A percentile compares a stretch with the other conserved stretches of the same genome.
Conservation (phyloP, 2,329 filamentous ascomycete species). For the Microdochium nivale region DNA sequence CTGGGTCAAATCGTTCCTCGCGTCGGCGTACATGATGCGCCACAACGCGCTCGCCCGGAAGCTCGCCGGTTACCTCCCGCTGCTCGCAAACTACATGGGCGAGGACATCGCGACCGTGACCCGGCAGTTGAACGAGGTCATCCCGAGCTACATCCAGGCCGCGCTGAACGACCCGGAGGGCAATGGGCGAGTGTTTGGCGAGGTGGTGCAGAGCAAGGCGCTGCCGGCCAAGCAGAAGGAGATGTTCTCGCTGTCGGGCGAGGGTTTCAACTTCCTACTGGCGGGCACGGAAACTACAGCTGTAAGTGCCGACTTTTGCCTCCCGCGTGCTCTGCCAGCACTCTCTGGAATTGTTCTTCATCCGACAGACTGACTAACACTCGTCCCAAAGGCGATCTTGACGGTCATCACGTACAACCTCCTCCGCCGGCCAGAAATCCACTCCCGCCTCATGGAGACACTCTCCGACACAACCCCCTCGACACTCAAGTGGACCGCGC, state of each 20-base stretch:
- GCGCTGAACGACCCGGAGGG: conserved; percentile 19
- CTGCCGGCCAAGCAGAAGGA: conserved; percentile 25
- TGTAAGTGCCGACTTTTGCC: conserved; percentile 13
- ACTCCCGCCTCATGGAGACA: conserved; percentile 24
- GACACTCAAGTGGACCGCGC: conserved; percentile 7
- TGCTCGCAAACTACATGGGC: conserved; percentile 10
- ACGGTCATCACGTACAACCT: conserved; percentile 22
- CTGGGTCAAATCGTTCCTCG: conserved; percentile 11
- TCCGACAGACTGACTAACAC: too few species aligned
- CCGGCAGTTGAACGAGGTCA: conserved; percentile 6
- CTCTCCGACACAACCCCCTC: conserved; percentile 21
- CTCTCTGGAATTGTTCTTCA: conserved; percentile 16
- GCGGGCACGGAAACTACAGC: conserved; percentile 31
- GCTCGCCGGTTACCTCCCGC: conserved; percentile 9
- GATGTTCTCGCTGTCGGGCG: conserved; percentile 23
- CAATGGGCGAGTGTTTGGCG: conserved; percentile 26
- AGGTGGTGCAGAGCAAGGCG: conserved; percentile 19
- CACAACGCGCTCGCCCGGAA: conserved; percentile 9
- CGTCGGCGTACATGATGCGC: conserved; percentile 12
- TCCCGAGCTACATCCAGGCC: conserved; percentile 18
- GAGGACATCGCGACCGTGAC: conserved; percentile 7
- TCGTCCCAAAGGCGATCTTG: neutral
- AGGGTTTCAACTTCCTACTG: conserved; percentile 27
- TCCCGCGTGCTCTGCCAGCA: too few species aligned
- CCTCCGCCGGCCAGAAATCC: conserved; percentile 18